Evolutionary conservation across 2,329 filamentous ascomycete genomes (phyloP).

Genomic region (Blastomyces gilchristii): DNA sequence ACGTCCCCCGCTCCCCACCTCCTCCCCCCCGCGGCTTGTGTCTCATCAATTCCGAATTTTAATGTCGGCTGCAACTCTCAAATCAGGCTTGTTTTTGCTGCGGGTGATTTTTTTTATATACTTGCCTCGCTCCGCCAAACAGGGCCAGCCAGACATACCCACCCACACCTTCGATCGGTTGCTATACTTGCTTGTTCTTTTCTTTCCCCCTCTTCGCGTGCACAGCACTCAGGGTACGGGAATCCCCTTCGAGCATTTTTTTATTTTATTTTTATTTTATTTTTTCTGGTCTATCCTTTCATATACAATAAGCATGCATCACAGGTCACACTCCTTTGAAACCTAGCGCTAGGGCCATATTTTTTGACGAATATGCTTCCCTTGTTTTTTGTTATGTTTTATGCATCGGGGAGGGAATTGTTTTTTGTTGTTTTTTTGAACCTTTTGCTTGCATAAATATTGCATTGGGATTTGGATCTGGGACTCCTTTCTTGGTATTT

Average conservation of each 20-base stretch:
- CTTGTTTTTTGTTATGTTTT: not conserved
- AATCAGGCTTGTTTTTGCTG: too few relatives aligned
- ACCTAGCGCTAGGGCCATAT: not conserved
- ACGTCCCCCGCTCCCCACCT: too few relatives aligned
- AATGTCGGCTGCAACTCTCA: too few relatives aligned
- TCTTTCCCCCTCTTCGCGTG: not conserved
- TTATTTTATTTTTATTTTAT: not conserved
- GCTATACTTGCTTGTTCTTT: not conserved
- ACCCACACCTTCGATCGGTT: slow-evolving; percentile 6
- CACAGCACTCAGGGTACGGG: slow-evolving; percentile 7
- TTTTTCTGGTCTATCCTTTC: too few relatives aligned
- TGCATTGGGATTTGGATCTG: slow-evolving; percentile 14
- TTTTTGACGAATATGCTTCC: not conserved
- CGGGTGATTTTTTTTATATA: too few relatives aligned
- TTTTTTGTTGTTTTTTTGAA: too few relatives aligned
- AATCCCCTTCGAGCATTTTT: slow-evolving; percentile 10
- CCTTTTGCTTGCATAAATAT: slow-evolving; percentile 9
- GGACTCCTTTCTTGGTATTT: slow-evolving; percentile 8
- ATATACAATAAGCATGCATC: slow-evolving; percentile 10
- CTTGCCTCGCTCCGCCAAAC: too few relatives aligned
- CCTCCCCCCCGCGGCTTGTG: too few relatives aligned
- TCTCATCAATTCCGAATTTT: too few relatives aligned
- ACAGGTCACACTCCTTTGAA: slow-evolving; percentile 12
- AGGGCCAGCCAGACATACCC: too few relatives aligned
- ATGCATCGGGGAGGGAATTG: slow-evolving; percentile 2